Percentiles rank a stretch among this genome's conserved stretches.
These are phyloP conservation scores for Raddia guianensis DNA, from an alignment of 176 grass and related monocot species.

Conservation along the genomic window DNA sequence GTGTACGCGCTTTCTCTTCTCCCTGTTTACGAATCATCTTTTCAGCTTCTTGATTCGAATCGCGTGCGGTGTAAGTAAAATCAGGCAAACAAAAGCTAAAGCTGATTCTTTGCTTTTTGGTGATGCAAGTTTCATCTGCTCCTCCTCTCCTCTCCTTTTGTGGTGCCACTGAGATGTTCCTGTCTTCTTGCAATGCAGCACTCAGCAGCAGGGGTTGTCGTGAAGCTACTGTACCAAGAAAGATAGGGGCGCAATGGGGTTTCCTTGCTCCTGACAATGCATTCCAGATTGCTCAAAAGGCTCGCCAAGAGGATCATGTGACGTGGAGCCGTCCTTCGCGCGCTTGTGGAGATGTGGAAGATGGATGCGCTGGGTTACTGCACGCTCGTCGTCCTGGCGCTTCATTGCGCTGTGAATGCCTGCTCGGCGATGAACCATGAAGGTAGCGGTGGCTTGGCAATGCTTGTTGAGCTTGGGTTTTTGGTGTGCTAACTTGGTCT, in stretches of 20 bases:
- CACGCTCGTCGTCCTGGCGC: constrained; percentile 35
- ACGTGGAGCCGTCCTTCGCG: constrained; percentile 20
- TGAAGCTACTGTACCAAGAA: constrained; percentile 39
- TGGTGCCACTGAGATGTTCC: constrained; percentile 38
- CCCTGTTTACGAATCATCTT: constrained; percentile 31
- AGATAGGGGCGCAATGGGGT: constrained; percentile 39
- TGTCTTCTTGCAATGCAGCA: constrained; percentile 2
- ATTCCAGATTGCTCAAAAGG: constrained; percentile 47
- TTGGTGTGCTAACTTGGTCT: constrained; percentile 23
- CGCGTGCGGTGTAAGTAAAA: constrained; percentile 50
- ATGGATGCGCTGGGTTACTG: constrained; percentile 51
- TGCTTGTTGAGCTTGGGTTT: constrained; percentile 5
- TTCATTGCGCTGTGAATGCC: constrained; percentile 50
- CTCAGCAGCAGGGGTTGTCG: constrained; percentile 28
- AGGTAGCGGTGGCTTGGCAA: constrained; percentile 49
- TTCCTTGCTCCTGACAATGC: constrained; percentile 42
- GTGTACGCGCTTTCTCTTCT: constrained; percentile 28
- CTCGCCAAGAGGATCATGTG: constrained; percentile 59
- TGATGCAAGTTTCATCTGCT: constrained; percentile 49
- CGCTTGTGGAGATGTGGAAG: constrained; percentile 39
- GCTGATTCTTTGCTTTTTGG: constrained; percentile 44
- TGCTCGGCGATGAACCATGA: constrained; percentile 83
- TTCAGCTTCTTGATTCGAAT: constrained; percentile 46
- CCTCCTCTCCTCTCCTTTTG: not conserved
- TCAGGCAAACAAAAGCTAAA: constrained; percentile 42